Conservation (phyloP, 2,329 filamentous ascomycete species). For the Aspergillus sp. region DNA sequence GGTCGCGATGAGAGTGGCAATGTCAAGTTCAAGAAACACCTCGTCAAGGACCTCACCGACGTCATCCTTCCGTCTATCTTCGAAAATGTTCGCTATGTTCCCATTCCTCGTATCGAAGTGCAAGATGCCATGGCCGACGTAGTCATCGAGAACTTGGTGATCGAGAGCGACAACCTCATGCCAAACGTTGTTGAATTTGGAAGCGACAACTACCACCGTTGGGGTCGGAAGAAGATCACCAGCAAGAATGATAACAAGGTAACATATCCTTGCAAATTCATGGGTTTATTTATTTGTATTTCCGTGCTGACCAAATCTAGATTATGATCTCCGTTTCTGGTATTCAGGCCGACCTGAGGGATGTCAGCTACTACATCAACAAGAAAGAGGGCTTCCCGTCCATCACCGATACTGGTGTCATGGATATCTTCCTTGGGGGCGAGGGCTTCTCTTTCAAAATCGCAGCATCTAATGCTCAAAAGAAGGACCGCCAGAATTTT, state of each 20-base stretch:
- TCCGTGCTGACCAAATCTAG: slow-evolving; percentile 10
- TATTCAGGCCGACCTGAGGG: slow-evolving; percentile 86
- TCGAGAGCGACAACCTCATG: slow-evolving; percentile 95
- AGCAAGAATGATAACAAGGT: slow-evolving; percentile 78
- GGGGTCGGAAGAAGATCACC: slow-evolving; percentile 82
- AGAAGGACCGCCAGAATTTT: slow-evolving; percentile 74
- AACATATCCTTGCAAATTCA: background rate
- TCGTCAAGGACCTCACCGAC: slow-evolving; percentile 83
- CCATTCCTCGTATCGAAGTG: slow-evolving; percentile 91
- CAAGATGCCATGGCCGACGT: slow-evolving; percentile 80
- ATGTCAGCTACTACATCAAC: slow-evolving; percentile 93
- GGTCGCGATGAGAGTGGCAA: slow-evolving; percentile 84
- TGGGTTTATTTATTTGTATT: background rate
- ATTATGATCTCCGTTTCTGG: slow-evolving; percentile 83
- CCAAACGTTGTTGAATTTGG: slow-evolving; percentile 87
- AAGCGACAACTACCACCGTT: slow-evolving; percentile 92
- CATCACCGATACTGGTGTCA: slow-evolving; percentile 81
- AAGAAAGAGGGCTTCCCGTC: slow-evolving; percentile 91
- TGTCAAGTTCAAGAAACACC: slow-evolving; percentile 84
- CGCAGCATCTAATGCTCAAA: slow-evolving; percentile 77
- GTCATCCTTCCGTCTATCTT: slow-evolving; percentile 82
- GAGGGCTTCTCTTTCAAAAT: slow-evolving; percentile 90
- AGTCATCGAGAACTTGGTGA: slow-evolving; percentile 88
- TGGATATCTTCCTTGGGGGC: slow-evolving; percentile 84
- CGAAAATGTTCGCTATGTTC: slow-evolving; percentile 84